Base-by-base conservation (phyloP, 305 asterid genomes). In the Fraxinus nigra region DNA sequence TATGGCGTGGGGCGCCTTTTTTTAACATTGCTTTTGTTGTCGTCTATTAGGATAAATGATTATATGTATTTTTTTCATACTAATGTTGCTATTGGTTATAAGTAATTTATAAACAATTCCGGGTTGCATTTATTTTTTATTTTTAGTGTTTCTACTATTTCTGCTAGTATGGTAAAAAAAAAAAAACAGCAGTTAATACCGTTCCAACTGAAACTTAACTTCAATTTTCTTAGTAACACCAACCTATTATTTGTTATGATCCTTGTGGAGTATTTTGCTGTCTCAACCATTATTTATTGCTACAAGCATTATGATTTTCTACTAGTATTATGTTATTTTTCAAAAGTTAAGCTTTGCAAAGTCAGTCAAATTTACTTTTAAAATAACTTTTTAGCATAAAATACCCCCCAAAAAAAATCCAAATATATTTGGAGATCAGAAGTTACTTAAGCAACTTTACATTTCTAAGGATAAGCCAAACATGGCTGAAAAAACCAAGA, bases 1-100 rank as follows among this genome's bases (percentile, higher is more conserved):
- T 24, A 16, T 78, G 81, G 78, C 63, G 9, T 63, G 75, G 32
- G 32, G 76, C 30, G 70, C 79, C 59, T 30, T 84, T 48, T 65
- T 83, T 16, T 83, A 69, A 81, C 79, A 9, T 70, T 14, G 13
- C 43, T 70, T 32, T 70, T 9, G 76, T 28, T 9, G 76, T 28
- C 38, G 75, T 70, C 43, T 7, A 70, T 70, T 22, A 33, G 20
- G 20, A 13, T n/a, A 69, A 32, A 69, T 69, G 34, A 69, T 69
- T 69, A 28, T 69, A 69, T 69, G 75, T 30, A 69, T 28, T 70
- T 14, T 69, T 70, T 32, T 33, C 76, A 5, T 70, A 33, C 43
- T 14, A 26, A 24, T 4, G 73, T 65, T 28, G 35, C 18, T 30
- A 67, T 28, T 67, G 38, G 20, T 28, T 11, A 26, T 67, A 13